A percentile compares a stretch with the other conserved stretches of the same genome.
Evolutionary conservation across 1,284 basidiomycete species (phyloP).

Genomic region (Pascua guehoae): DNA sequence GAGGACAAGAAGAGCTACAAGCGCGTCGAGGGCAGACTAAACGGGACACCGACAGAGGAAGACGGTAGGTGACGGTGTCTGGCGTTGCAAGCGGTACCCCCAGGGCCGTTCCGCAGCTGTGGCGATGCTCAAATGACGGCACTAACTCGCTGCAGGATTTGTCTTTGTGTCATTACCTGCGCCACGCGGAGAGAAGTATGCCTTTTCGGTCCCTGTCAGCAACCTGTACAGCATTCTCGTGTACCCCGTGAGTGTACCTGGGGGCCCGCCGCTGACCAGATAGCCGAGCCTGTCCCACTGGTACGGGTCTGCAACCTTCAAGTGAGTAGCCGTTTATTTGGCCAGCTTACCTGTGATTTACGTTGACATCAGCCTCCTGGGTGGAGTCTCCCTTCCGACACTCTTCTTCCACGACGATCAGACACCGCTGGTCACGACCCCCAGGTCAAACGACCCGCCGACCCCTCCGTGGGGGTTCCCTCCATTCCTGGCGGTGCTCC

Average conservation of each 20-base stretch:
- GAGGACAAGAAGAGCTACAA: conserved; percentile 39
- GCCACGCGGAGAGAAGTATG: conserved; percentile 74
- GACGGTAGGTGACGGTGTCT: conserved; percentile 33
- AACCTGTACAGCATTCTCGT: conserved; percentile 87
- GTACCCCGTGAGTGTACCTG: conserved; percentile 56
- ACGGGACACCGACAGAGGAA: conserved; percentile 23
- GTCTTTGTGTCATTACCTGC: conserved; percentile 46
- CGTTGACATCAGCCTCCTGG: conserved; percentile 82
- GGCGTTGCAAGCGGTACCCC: neutral
- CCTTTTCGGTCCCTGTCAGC: conserved; percentile 86
- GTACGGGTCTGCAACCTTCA: conserved; percentile 49
- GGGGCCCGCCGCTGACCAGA: conserved; percentile 1
- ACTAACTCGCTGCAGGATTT: conserved; percentile 29
- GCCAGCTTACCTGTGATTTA: neutral
- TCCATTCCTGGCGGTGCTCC: conserved; percentile 66
- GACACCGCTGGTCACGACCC: conserved; percentile 53
- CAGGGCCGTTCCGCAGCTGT: too few relatives aligned
- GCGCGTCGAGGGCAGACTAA: conserved; percentile 27
- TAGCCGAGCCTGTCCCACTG: conserved; percentile 46
- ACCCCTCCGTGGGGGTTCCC: conserved; percentile 55
- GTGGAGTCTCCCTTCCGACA: conserved; percentile 82
- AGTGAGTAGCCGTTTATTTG: conserved; percentile 41
- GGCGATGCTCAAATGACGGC: too few relatives aligned
- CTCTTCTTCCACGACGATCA: conserved; percentile 97
- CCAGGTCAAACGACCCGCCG: conserved; percentile 12